phyloP scores from a whole-genome alignment of 2,329 filamentous ascomycete species.

The Botryotinia globosa region DNA sequence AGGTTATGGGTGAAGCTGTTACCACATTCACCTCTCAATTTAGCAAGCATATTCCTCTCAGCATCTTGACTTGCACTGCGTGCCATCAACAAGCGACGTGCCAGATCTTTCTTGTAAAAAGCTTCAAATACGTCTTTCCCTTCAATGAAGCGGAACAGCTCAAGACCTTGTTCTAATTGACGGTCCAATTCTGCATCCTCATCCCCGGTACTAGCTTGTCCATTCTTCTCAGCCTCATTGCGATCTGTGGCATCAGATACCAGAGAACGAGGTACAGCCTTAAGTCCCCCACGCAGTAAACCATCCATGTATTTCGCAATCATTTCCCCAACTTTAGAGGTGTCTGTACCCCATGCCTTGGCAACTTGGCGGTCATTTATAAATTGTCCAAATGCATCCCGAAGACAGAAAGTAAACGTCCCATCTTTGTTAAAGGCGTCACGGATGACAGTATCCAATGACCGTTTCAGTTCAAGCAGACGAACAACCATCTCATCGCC shows the following conservation, averaged over 20 bases:
- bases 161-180: conserved; percentile 87
- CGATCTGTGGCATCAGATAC: conserved; percentile 60
- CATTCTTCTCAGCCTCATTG: conserved; percentile 56
- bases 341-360: conserved; percentile 72
- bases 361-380: conserved; percentile 84
- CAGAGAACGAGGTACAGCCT: conserved; percentile 70
- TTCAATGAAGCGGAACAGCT: conserved; percentile 94
- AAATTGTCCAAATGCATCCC: conserved; percentile 83
- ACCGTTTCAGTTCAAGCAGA: conserved; percentile 75
- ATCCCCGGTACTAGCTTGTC: conserved; percentile 68
- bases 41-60: conserved; percentile 90
- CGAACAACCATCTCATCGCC: conserved; percentile 83
- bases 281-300: conserved; percentile 82
- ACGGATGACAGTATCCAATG: conserved; percentile 72
- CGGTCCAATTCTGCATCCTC: conserved; percentile 90
- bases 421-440: conserved; percentile 75
- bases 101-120: conserved; percentile 98
- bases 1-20: conserved; percentile 94
- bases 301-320: conserved; percentile 95
- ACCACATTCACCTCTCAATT: conserved; percentile 90
- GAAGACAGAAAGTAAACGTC: conserved; percentile 71
- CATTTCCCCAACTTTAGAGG: conserved; percentile 96
- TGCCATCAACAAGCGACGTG: conserved; percentile 83
- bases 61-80: conserved; percentile 92
- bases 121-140: conserved; percentile 98